Percentiles rank a stretch among this genome's conserved stretches.
Evolutionary conservation across 1,139 yeast genomes (phyloP).

Genomic region (Kurtzmaniella quercitrusa): DNA sequence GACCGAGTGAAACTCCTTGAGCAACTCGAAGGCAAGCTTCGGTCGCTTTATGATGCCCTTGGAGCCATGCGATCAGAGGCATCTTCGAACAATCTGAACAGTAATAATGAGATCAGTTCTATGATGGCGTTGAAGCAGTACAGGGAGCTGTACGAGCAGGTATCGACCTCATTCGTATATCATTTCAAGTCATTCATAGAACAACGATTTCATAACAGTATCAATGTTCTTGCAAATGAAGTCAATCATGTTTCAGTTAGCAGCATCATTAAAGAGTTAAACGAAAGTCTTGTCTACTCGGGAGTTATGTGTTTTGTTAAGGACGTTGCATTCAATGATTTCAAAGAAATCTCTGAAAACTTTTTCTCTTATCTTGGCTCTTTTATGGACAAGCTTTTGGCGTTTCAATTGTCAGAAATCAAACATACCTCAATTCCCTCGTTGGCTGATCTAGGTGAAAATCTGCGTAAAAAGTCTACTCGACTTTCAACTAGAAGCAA

Average conservation of each 20-base stretch:
- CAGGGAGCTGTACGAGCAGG: conserved; percentile 55
- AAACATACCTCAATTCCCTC: conserved; percentile 14
- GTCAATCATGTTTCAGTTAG: conserved; percentile 21
- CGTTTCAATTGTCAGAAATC: conserved; percentile 19
- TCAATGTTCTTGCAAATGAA: conserved; percentile 24
- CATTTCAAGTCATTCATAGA: conserved; percentile 47
- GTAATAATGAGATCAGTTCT: conserved; percentile 48
- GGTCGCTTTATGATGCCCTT: conserved; percentile 61
- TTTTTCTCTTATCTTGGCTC: conserved; percentile 22
- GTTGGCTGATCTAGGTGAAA: conserved; percentile 8
- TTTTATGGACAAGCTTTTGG: conserved; percentile 26
- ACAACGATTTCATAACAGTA: conserved; percentile 33
- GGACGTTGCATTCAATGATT: conserved; percentile 41
- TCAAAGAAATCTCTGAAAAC: conserved; percentile 25
- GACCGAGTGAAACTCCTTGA: conserved; percentile 41
- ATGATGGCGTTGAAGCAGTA: conserved; percentile 77
- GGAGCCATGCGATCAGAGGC: conserved; percentile 51
- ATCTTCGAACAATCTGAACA: conserved; percentile 24
- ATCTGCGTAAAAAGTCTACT: conserved; percentile 28
- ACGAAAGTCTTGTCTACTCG: conserved; percentile 48
- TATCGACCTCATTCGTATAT: conserved; percentile 48
- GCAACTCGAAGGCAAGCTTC: conserved; percentile 53
- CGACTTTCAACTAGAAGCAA: conserved; percentile 25
- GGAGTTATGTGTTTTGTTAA: conserved; percentile 66
- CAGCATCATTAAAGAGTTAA: conserved; percentile 29